phyloP scores from a whole-genome alignment of 2,329 filamentous ascomycete species.

The Colletotrichum orbiculare region DNA sequence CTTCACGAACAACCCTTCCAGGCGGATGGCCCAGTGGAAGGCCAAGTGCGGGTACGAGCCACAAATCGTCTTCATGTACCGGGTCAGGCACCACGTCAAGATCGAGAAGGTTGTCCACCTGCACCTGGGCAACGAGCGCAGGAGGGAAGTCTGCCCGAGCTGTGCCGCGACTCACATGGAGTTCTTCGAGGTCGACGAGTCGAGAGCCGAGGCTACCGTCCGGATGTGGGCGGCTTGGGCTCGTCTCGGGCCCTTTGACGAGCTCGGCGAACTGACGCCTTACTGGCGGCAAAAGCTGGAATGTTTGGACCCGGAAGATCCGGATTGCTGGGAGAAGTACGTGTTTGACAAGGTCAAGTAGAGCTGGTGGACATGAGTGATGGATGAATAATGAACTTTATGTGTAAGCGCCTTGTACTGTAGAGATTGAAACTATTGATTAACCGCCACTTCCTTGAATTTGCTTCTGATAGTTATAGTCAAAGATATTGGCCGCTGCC shows the following conservation, averaged over 20 bases:
- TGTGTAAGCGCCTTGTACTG: not conserved
- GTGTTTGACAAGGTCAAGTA: conserved; percentile 6
- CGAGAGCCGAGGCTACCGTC: conserved; percentile 36
- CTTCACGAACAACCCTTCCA: conserved; percentile 36
- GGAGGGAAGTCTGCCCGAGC: conserved; percentile 41
- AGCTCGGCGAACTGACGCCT: conserved; percentile 39
- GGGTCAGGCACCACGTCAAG: conserved; percentile 40
- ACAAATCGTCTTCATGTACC: conserved; percentile 32
- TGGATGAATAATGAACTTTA: too few relatives aligned
- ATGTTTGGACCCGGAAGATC: not conserved
- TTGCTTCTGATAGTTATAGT: too few relatives aligned
- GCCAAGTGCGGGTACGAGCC: conserved; percentile 42
- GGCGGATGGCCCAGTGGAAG: conserved; percentile 41
- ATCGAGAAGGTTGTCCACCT: conserved; percentile 45
- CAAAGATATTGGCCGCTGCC: too few relatives aligned
- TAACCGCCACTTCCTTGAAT: too few relatives aligned
- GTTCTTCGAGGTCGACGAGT: conserved; percentile 43
- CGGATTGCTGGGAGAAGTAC: conserved; percentile 12
- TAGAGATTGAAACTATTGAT: not conserved
- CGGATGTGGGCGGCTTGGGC: conserved; percentile 44
- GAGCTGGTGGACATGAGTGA: not conserved
- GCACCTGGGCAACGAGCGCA: conserved; percentile 42
- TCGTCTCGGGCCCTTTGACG: conserved; percentile 43
- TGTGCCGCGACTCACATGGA: conserved; percentile 42
- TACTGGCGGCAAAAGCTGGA: conserved; percentile 38